Evolutionary conservation across 441 rosid species (phyloP).

Genomic region (Erodium moschatum): DNA sequence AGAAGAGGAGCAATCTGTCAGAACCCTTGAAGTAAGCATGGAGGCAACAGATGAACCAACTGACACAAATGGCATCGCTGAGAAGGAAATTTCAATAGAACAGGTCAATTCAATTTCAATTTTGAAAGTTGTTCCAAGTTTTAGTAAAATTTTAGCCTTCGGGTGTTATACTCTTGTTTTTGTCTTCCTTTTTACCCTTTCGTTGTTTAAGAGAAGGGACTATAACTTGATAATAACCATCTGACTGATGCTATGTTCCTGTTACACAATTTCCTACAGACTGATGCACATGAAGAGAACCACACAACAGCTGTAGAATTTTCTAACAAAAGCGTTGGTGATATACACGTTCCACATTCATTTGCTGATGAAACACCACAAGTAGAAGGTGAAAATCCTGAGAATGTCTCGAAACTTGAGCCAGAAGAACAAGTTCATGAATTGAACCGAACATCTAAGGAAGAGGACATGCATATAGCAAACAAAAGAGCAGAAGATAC

Average conservation of each 20-base stretch:
- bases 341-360: constrained; percentile 12
- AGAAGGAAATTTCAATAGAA: background rate
- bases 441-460: constrained; percentile 14
- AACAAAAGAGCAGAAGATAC: constrained; percentile 14
- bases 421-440: constrained; percentile 24
- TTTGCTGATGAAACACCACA: constrained; percentile 18
- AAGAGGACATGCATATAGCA: constrained; percentile 21
- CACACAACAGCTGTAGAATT: constrained; percentile 20
- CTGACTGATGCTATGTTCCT: constrained; percentile 6
- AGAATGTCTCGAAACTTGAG: constrained; percentile 18
- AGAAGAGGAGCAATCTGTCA: background rate
- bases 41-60: background rate
- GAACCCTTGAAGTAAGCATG: background rate
- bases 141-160: background rate
- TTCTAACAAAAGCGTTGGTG: constrained; percentile 15
- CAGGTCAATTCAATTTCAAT: constrained; percentile 15
- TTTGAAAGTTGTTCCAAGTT: background rate
- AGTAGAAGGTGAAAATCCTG: constrained; percentile 12
- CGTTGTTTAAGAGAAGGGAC: background rate
- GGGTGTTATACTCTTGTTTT: background rate
- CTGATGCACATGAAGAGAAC: constrained; percentile 18
- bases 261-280: constrained; percentile 21
- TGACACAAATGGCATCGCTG: background rate
- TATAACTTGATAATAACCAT: constrained; percentile 1
- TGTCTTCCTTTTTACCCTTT: background rate